Evolutionary conservation across 2,329 filamentous ascomycete species (phyloP), one percentile per base, ranked within the genome.

Genomic region (Exophiala calicioides): DNA sequence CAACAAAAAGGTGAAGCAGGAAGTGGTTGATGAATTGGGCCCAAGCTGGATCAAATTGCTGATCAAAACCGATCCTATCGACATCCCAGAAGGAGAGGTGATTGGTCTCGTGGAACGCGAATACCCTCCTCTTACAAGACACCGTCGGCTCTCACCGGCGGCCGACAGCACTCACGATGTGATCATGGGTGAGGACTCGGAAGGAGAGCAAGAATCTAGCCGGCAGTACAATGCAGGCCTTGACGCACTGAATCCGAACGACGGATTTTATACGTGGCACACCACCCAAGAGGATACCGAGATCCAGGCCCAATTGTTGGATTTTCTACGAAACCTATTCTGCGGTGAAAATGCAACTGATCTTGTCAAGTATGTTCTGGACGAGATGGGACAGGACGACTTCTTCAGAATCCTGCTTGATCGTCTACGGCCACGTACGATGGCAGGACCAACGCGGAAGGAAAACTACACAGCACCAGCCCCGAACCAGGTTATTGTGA

Each of bases 261-360:
- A 84, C 34, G 85, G 86, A 52, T 79, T 83, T 16, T 74, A 77
- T 18, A 49, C 42, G 16, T 77, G 82, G 21, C 84, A 84, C 61
- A 81, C 84, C 13, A 80, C 85, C 41, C 83, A 83, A 56, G 86
- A 95, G 56, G 88, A 94, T 56, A 75, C 90, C 27, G 84, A 84
- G 2, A 86, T 96, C 20, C 91, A 97, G 68, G 89, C 95, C 63
- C 90, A 97, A 67, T 88, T 85, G 0, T 79, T 97, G 13, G 86
- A 94, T 59, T 85, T 97, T 58, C 81, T 98, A 53, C 81, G 91
- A 44, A 98, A 98, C 66, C 74, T 97, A 23, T 87, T 96, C 56
- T 86, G 85, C 47, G 81, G 84, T 50, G 72, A 66, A 58, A 80
- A 66, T 57, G 76, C 69, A 57, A 74, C 65, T 51, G 81, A 72